A percentile compares a stretch with the other conserved stretches of the same genome.
These are phyloP conservation scores for Ophiostoma perfectum DNA, from an alignment of 2,329 filamentous ascomycete species.

Conservation along the genomic window DNA sequence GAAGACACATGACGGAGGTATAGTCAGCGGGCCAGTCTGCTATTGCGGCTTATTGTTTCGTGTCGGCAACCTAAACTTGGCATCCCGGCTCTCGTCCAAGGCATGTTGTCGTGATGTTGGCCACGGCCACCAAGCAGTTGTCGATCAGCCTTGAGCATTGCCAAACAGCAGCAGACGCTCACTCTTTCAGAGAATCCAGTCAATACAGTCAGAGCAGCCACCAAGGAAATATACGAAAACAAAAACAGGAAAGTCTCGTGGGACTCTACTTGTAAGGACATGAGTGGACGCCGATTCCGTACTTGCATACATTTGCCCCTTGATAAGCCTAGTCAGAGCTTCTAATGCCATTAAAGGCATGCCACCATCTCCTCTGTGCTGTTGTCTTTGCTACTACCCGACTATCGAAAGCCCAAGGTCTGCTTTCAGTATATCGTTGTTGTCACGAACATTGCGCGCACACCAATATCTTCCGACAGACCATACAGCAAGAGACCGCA, in stretches of 20 bases:
- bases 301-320: neutral
- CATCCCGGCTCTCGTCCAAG: neutral
- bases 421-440: too few relatives aligned
- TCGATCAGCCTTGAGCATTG: neutral
- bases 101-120: neutral
- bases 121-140: neutral
- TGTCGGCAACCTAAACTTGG: too few relatives aligned
- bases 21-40: too few relatives aligned
- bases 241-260: constrained; percentile 3
- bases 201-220: neutral
- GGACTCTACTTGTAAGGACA: neutral
- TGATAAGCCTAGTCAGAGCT: neutral
- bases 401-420: too few relatives aligned
- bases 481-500: too few relatives aligned
- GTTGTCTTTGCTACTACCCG: too few relatives aligned
- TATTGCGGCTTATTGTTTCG: too few relatives aligned
- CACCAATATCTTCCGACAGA: too few relatives aligned
- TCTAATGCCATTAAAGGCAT: neutral
- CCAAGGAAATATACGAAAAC: neutral
- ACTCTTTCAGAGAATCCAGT: neutral
- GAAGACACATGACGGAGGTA: too few relatives aligned
- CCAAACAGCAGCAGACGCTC: neutral
- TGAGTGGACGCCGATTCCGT: neutral
- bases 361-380: neutral
- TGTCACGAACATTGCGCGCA: too few relatives aligned